Conservation (phyloP, 2,329 filamentous ascomycete genomes). For the Colletotrichum sp. region DNA sequence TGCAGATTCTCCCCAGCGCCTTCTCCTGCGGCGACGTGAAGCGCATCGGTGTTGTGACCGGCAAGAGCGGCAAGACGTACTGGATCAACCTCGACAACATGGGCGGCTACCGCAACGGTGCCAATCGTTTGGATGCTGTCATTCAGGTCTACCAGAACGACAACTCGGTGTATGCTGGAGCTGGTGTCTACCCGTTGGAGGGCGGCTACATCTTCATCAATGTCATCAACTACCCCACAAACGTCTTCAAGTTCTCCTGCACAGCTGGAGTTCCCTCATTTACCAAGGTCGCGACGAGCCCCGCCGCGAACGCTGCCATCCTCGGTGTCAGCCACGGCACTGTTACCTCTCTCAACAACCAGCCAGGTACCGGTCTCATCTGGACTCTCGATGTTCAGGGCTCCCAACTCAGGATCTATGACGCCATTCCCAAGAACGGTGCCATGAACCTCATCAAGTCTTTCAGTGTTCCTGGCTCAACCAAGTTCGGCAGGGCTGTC, state of each 20-base stretch:
- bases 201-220: constrained; percentile 56
- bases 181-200: constrained; percentile 52
- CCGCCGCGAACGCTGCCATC: constrained; percentile 53
- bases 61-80: constrained; percentile 56
- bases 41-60: constrained; percentile 54
- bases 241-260: constrained; percentile 64
- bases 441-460: constrained; percentile 51
- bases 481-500: constrained; percentile 62
- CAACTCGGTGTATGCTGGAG: constrained; percentile 51
- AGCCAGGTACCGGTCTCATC: constrained; percentile 59
- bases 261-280: constrained; percentile 55
- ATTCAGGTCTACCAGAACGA: constrained; percentile 49
- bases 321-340: constrained; percentile 63
- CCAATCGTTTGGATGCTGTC: constrained; percentile 42
- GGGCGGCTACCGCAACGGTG: constrained; percentile 43
- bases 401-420: constrained; percentile 55
- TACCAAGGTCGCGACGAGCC: constrained; percentile 55
- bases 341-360: constrained; percentile 57
- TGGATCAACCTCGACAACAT: constrained; percentile 46
- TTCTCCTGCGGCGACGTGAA: constrained; percentile 48
- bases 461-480: constrained; percentile 56
- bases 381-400: constrained; percentile 64
- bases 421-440: constrained; percentile 53
- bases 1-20: constrained; percentile 47
- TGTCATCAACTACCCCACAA: constrained; percentile 57